Evolutionary conservation across 495 filamentous ascomycete species (phyloP).

Genomic region (Penicillium coffeae): DNA sequence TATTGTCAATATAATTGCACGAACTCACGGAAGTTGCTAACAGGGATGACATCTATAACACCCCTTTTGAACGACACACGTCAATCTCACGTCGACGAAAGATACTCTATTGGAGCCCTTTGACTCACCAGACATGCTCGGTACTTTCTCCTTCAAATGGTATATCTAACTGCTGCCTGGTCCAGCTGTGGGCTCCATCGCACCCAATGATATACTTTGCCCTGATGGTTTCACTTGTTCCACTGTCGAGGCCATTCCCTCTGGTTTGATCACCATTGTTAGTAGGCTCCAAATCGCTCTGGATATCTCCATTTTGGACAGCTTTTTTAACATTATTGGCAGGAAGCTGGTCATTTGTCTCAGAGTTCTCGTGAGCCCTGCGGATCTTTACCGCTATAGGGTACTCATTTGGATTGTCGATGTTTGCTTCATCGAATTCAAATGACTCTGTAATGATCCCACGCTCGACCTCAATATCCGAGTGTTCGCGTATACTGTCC

Average conservation of each 20-base stretch:
- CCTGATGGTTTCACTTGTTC: constrained; percentile 38
- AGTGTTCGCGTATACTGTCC: constrained; percentile 44
- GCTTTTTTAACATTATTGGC: too few species aligned
- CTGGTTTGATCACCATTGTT: too few species aligned
- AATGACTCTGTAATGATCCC: constrained; percentile 46
- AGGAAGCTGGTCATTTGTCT: constrained; percentile 43
- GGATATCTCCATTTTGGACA: too few species aligned
- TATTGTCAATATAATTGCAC: not conserved
- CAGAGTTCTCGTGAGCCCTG: not conserved
- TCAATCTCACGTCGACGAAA: not conserved
- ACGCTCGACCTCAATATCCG: constrained; percentile 47
- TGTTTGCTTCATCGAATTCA: constrained; percentile 37
- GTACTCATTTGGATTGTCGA: constrained; percentile 45
- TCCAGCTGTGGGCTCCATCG: constrained; percentile 65
- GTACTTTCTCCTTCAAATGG: constrained; percentile 55
- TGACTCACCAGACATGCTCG: constrained; percentile 52
- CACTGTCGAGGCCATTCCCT: too few species aligned
- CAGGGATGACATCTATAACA: constrained; percentile 61
- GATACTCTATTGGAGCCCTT: not conserved
- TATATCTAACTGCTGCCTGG: constrained; percentile 52
- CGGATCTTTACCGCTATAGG: constrained; percentile 50
- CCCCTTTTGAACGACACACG: constrained; percentile 26
- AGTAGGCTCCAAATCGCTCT: too few species aligned
- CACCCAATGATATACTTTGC: constrained; percentile 66
- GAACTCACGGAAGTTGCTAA: constrained; percentile 56